Evolutionary conservation across 768 basidiomycete species (phyloP).

Genomic region (Leccinum truebloodii): DNA sequence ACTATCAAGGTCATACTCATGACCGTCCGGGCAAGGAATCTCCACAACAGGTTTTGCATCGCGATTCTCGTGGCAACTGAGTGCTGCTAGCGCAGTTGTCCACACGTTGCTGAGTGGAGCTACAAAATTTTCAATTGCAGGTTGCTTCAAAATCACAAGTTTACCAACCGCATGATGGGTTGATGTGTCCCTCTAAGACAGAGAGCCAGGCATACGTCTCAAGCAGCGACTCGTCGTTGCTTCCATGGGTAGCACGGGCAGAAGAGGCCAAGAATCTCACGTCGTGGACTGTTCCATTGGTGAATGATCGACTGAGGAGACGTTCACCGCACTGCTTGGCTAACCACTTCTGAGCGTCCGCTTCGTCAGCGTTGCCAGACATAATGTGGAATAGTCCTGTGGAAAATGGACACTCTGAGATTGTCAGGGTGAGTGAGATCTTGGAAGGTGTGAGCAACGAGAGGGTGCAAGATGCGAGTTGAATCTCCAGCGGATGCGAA

Average conservation of each 20-base stretch:
- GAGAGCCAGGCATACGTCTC: conserved; percentile 19
- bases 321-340: no score
- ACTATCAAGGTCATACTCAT: conserved; percentile 28
- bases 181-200: conserved; percentile 12
- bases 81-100: conserved; percentile 6
- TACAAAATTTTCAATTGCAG: conserved; percentile 7
- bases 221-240: not conserved
- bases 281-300: conserved; percentile 21
- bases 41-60: not conserved
- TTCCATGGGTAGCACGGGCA: not conserved
- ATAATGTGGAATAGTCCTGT: conserved; percentile 16
- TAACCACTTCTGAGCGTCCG: not conserved
- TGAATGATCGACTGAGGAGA: conserved; percentile 15
- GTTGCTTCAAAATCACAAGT: not conserved
- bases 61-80: not conserved
- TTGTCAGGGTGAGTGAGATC: conserved; percentile 13
- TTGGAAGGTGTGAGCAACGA: not conserved
- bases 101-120: conserved; percentile 12
- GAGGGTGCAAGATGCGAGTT: not conserved
- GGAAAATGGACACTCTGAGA: conserved; percentile 17
- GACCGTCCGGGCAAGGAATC: conserved; percentile 6
- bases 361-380: not conserved
- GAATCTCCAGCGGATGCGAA: not conserved
- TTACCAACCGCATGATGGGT: conserved; percentile 12
- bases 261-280: conserved; percentile 20